phyloP scores from a whole-genome alignment of 1,284 basidiomycete genomes.

The Erythrobasidium hasegawianum region DNA sequence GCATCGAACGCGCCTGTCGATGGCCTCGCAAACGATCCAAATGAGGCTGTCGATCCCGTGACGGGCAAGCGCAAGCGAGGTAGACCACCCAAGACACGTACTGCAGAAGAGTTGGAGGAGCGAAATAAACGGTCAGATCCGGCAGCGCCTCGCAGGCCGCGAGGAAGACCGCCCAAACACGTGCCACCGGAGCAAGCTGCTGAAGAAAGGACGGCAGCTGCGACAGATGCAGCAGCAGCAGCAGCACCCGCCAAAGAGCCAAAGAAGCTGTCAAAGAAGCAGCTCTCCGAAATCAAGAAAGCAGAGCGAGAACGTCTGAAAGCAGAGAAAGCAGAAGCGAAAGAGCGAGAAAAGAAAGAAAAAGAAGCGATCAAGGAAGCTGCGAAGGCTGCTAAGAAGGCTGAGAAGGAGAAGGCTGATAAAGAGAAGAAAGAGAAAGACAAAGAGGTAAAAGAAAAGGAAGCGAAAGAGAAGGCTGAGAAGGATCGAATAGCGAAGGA shows the following conservation, averaged over 20 bases:
- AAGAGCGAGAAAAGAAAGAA: slow-evolving; percentile 25
- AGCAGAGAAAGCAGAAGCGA: slow-evolving; percentile 21
- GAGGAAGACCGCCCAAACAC: slow-evolving; percentile 36
- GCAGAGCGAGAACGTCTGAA: slow-evolving; percentile 9
- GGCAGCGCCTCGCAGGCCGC: slow-evolving; percentile 12
- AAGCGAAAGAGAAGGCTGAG: slow-evolving; percentile 20
- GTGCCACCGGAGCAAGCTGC: slow-evolving; percentile 11
- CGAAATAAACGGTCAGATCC: slow-evolving; percentile 13
- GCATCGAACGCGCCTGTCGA: neutral
- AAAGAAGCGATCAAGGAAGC: slow-evolving; percentile 25
- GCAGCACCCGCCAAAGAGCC: neutral
- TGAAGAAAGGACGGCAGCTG: neutral
- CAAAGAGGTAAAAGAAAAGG: slow-evolving; percentile 33
- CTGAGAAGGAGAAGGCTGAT: slow-evolving; percentile 21
- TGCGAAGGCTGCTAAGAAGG: slow-evolving; percentile 28
- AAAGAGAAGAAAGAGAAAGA: slow-evolving; percentile 35
- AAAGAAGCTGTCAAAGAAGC: slow-evolving; percentile 15
- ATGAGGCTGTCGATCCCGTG: slow-evolving; percentile 19
- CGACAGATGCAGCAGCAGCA: neutral
- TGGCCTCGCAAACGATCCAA: neutral
- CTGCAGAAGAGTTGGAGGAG: slow-evolving; percentile 25
- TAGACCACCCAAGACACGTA: slow-evolving; percentile 22
- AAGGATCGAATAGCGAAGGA: slow-evolving; percentile 13
- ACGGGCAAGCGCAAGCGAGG: slow-evolving; percentile 25
- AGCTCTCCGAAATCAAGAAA: slow-evolving; percentile 19